phyloP scores from a whole-genome alignment of 176 grass and related monocot species.

The Oryza longistaminata region DNA sequence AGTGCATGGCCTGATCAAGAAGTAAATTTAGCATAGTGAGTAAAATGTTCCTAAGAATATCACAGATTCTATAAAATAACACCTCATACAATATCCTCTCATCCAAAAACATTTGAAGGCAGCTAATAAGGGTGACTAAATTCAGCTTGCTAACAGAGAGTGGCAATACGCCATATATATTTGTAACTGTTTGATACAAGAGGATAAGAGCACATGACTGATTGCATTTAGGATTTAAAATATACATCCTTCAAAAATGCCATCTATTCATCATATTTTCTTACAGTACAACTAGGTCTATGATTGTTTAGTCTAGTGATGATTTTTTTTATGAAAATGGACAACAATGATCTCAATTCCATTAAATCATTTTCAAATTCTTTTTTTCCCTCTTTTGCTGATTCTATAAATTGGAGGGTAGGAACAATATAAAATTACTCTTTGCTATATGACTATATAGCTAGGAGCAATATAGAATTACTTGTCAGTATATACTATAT shows the following conservation, averaged over 20 bases:
- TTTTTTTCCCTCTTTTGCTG: no score
- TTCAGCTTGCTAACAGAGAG: constrained; percentile 4
- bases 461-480: not conserved
- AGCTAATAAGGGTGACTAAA: not conserved
- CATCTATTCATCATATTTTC: not conserved
- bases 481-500: not conserved
- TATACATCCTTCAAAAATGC: not conserved
- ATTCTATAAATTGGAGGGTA: no score
- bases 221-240: constrained; percentile 1
- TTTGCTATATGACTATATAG: no score
- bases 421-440: not conserved
- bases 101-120: not conserved
- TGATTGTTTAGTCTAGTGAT: not conserved
- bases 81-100: not conserved
- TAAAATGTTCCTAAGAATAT: not conserved
- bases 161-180: not conserved
- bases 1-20: not conserved
- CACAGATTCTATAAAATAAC: not conserved
- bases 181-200: not conserved
- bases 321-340: not conserved
- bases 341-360: no score
- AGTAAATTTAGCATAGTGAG: not conserved
- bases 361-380: no score
- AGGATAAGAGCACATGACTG: not conserved
- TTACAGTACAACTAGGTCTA: not conserved